A percentile compares a stretch with the other conserved stretches of the same genome.
Conservation (phyloP, 306 rosid genomes). For the Gleditsia sinensis region DNA sequence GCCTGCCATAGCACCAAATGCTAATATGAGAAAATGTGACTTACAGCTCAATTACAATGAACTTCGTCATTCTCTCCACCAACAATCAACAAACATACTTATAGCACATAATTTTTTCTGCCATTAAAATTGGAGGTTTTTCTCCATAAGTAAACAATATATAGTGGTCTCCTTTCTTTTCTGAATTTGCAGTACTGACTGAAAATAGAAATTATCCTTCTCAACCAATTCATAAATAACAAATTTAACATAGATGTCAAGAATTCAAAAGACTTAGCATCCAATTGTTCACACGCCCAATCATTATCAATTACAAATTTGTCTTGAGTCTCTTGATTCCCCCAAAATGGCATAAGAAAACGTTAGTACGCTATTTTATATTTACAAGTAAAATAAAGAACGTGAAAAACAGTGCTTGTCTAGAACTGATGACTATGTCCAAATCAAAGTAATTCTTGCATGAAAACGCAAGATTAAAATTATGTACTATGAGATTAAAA, state of each 20-base stretch:
- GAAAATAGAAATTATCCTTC: not conserved
- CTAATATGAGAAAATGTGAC: not conserved
- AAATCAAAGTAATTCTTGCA: not conserved
- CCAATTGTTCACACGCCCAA: not conserved
- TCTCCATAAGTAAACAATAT: not conserved
- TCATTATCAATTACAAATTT: not conserved
- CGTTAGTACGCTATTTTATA: not conserved
- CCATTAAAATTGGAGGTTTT: not conserved
- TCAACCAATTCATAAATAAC: not conserved
- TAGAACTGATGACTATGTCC: not conserved
- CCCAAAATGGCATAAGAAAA: not conserved
- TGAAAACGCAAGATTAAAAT: not conserved
- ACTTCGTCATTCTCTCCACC: not conserved
- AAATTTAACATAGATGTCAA: not conserved
- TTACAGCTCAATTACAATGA: not conserved
- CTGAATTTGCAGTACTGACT: not conserved
- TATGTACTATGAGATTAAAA: not conserved
- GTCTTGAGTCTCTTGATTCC: not conserved
- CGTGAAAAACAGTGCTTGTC: not conserved
- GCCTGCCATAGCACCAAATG: slow-evolving; percentile 52
- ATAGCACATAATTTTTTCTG: not conserved
- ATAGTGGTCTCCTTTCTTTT: not conserved
- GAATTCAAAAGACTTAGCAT: not conserved
- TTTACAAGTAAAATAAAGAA: not conserved
- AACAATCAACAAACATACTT: not conserved